Conservation (phyloP, 441 rosid genomes). For the Metrosideros polymorpha region DNA sequence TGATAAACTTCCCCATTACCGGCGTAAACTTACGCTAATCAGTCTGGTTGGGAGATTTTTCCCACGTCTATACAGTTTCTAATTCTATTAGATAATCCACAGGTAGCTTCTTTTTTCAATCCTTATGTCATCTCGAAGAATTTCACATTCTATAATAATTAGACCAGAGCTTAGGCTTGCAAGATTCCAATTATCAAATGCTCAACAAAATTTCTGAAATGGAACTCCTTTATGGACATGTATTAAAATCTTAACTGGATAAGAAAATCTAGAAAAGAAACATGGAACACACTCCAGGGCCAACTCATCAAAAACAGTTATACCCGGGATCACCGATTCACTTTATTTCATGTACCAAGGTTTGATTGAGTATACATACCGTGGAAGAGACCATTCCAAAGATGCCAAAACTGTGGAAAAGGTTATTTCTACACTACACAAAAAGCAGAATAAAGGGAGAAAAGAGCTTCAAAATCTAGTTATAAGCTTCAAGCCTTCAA, state of each 20-base stretch:
- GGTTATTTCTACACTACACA: not conserved
- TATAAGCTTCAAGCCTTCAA: not conserved
- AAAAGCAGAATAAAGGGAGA: not conserved
- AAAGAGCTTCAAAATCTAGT: not conserved
- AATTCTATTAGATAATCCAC: not conserved
- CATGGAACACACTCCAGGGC: not conserved
- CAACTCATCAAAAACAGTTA: not conserved
- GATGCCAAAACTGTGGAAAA: not conserved
- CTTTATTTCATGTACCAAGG: not conserved
- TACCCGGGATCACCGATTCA: not conserved
- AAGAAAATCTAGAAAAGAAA: not conserved
- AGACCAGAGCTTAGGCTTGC: not conserved
- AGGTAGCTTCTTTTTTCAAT: not conserved
- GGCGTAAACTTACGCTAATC: conserved; percentile 12
- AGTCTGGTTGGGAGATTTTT: not conserved
- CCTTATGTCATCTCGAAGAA: not conserved
- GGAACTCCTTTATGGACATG: not conserved
- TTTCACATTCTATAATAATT: not conserved
- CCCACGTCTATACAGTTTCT: not conserved
- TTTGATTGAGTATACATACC: not conserved
- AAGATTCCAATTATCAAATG: not conserved
- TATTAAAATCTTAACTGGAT: not conserved
- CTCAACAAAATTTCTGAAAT: not conserved
- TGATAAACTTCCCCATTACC: conserved; percentile 26
- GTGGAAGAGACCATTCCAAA: not conserved